phyloP scores from a whole-genome alignment of 495 filamentous ascomycete genomes.

The Elaphomyces granulatus region DNA sequence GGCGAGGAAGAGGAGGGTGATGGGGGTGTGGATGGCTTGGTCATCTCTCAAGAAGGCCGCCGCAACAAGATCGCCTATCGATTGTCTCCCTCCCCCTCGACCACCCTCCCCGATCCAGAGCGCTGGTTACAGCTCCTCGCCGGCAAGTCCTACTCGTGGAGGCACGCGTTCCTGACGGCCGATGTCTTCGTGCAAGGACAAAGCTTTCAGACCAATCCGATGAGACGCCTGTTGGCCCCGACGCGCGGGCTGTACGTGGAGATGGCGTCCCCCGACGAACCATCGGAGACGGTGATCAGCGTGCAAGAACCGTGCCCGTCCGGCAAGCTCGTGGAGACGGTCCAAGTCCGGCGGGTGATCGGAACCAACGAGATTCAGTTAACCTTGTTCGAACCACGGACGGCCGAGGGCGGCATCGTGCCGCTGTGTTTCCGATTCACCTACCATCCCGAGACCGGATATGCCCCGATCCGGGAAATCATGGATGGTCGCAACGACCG shows the following conservation, averaged over 20 bases:
- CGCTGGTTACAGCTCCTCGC: slow-evolving; percentile 81
- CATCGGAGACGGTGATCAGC: slow-evolving; percentile 61
- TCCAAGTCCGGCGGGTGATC: slow-evolving; percentile 58
- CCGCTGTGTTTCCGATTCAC: slow-evolving; percentile 72
- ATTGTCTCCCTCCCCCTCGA: slow-evolving; percentile 54
- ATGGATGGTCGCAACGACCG: slow-evolving; percentile 75
- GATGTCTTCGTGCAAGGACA: slow-evolving; percentile 91
- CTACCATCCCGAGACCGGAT: slow-evolving; percentile 87
- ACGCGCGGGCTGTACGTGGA: slow-evolving; percentile 78
- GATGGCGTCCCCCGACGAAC: slow-evolving; percentile 62
- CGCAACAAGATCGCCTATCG: slow-evolving; percentile 70
- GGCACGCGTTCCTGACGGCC: slow-evolving; percentile 92
- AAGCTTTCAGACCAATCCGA: slow-evolving; percentile 92
- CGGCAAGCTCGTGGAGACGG: slow-evolving; percentile 62
- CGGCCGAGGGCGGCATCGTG: slow-evolving; percentile 60
- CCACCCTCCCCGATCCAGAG: slow-evolving; percentile 58
- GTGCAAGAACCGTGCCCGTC: slow-evolving; percentile 54
- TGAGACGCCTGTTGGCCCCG: slow-evolving; percentile 79
- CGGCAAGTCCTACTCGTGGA: slow-evolving; percentile 75
- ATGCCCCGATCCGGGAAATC: slow-evolving; percentile 87
- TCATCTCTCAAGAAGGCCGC: slow-evolving; percentile 53
- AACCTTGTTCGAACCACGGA: slow-evolving; percentile 80
- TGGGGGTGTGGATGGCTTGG: slow-evolving; percentile 67
- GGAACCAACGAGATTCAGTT: slow-evolving; percentile 67
- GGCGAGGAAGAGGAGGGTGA: slow-evolving; percentile 55